Base-by-base conservation (phyloP, 495 filamentous ascomycete species). In the Tricharina praecox region DNA sequence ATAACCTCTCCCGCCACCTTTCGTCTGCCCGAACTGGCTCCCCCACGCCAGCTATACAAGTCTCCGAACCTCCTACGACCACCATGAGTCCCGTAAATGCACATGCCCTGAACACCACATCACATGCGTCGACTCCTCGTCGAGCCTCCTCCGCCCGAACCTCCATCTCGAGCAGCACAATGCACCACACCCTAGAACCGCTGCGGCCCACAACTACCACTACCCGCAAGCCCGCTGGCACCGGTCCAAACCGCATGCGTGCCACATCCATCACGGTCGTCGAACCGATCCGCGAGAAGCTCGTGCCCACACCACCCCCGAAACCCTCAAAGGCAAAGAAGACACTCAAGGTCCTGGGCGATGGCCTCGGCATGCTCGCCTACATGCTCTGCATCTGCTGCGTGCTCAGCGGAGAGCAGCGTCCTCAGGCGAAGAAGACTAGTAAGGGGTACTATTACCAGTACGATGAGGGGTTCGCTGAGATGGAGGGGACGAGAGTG, bases 1-100 rank as follows among this genome's bases (percentile, higher is more conserved):
- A n/a, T n/a, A n/a, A n/a, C n/a, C n/a, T n/a, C n/a, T n/a, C n/a
- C n/a, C n/a, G n/a, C n/a, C n/a, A n/a, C n/a, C n/a, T n/a, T n/a
- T n/a, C n/a, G n/a, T n/a, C n/a, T n/a, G 41, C 41, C 41, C 41
- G 41, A 44, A 19, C 41, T 44, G 41, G 41, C 41, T 44, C 41
- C 15, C 20, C 23, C 8, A 24, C 41, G 9, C 23, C 41, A 9
- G 18, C 41, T 23, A 19, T 39, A 16, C 36, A 44, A 24, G 9
- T 11, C 41, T 4, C 2, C 8, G n/a, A 44, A 24, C 2, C 41
- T 11, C 11, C 41, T 44, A 13, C 41, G 23, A 19, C 41, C 41
- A 19, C 41, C 41, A 44, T 44, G 41, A 44, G 13, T 23, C 7
- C 36, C 36, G 36, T 15, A 16, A n/a, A 16, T 21, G 5, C 20